phyloP scores from a whole-genome alignment of 83 land plant species.

The Picea abies region DNA sequence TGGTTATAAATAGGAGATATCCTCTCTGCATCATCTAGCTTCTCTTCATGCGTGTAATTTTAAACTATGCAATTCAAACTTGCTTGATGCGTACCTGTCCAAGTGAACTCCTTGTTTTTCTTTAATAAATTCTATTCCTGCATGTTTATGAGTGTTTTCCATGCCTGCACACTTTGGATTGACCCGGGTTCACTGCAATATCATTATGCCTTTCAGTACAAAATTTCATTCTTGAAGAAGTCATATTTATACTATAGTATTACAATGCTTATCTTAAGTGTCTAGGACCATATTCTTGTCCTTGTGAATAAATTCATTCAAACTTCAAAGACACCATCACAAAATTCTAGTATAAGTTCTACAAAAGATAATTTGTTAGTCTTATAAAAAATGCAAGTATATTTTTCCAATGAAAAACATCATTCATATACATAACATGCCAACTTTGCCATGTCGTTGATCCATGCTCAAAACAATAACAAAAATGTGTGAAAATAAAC shows the following conservation, averaged over 20 bases:
- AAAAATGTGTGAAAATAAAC: too few species aligned
- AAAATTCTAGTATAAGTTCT: background rate
- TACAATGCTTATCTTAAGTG: background rate
- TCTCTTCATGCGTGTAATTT: background rate
- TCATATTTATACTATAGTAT: background rate
- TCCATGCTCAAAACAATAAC: too few species aligned
- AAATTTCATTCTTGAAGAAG: background rate
- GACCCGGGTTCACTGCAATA: background rate
- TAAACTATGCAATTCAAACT: background rate
- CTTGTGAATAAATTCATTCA: background rate
- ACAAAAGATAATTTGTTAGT: background rate
- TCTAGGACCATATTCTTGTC: background rate
- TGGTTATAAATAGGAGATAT: background rate
- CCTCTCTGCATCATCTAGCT: background rate
- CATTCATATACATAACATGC: background rate
- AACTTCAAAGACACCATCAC: background rate
- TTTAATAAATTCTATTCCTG: background rate
- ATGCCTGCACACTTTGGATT: background rate
- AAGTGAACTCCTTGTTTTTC: background rate
- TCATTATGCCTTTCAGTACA: background rate
- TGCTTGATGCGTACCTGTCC: background rate
- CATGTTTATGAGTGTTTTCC: background rate
- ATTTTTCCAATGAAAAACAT: background rate
- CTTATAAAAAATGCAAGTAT: too few species aligned
- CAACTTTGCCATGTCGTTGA: background rate